Percentiles rank a stretch among this genome's conserved stretches.
phyloP scores from a whole-genome alignment of 306 rosid genomes.

The Vigna radiata region DNA sequence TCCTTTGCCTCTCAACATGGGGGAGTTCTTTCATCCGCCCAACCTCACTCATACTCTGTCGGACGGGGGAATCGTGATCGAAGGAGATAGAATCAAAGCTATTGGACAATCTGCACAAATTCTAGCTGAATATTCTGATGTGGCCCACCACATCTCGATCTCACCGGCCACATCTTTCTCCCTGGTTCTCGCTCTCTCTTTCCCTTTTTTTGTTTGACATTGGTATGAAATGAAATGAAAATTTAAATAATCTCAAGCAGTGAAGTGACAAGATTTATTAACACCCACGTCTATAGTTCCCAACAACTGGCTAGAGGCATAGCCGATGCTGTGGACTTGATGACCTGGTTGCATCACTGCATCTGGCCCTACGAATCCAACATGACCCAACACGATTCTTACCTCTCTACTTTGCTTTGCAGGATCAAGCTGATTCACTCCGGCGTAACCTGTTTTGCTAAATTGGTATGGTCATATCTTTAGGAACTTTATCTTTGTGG shows the following conservation, averaged over 20 bases:
- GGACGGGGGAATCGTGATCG: conserved; percentile 69
- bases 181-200: conserved; percentile 54
- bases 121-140: conserved; percentile 53
- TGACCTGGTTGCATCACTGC: conserved; percentile 87
- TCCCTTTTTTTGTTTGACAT: background rate
- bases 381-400: conserved; percentile 81
- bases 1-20: no score
- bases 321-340: conserved; percentile 87
- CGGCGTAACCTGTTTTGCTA: conserved; percentile 68
- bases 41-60: no score
- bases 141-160: conserved; percentile 59
- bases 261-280: conserved; percentile 60
- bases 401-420: conserved; percentile 78
- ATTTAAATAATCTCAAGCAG: no score
- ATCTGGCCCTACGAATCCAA: conserved; percentile 93
- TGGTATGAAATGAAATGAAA: no score
- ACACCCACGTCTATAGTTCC: conserved; percentile 88
- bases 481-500: background rate
- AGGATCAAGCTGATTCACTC: conserved; percentile 84
- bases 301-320: conserved; percentile 89
- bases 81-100: conserved; percentile 58
- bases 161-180: conserved; percentile 69
- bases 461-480: background rate
- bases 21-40: no score
- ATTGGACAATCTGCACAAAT: conserved; percentile 65